A percentile compares a stretch with the other conserved stretches of the same genome.
These are phyloP conservation scores for Syncephalastrum sp. DNA, from an alignment of 371 early-diverging fungal species.

Conservation along the genomic window DNA sequence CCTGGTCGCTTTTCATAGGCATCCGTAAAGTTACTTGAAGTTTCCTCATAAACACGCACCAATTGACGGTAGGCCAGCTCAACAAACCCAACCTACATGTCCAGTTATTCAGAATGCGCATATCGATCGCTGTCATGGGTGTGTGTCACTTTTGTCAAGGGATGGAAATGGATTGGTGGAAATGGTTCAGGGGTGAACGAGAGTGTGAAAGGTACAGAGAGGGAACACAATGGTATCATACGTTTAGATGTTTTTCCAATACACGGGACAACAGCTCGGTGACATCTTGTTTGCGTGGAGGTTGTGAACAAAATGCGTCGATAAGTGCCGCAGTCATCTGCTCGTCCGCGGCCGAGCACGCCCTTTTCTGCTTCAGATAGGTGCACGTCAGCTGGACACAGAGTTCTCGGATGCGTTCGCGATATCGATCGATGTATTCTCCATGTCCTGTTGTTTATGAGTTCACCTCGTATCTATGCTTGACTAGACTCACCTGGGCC, in stretches of 20 bases:
- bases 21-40: constrained; percentile 90
- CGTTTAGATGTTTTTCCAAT: constrained; percentile 6
- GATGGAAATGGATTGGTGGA: no score
- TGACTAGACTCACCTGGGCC: no score
- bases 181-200: no score
- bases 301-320: background rate
- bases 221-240: constrained; percentile 7
- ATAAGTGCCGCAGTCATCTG: no score
- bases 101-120: no score
- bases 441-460: constrained; percentile 49
- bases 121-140: no score
- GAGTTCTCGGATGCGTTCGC: no score
- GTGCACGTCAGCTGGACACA: no score
- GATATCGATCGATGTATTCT: constrained; percentile 87
- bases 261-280: constrained; percentile 3
- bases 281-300: constrained; percentile 12
- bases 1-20: constrained; percentile 91
- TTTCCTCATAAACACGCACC: constrained; percentile 39
- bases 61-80: constrained; percentile 9
- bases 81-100: background rate
- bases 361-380: no score
- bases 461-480: background rate
- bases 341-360: no score
- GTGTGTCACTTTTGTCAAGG: no score
- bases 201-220: background rate